Evolutionary conservation across 495 filamentous ascomycete species (phyloP), one percentile per base, ranked within the genome.

Genomic region (Endocarpon pusillum): DNA sequence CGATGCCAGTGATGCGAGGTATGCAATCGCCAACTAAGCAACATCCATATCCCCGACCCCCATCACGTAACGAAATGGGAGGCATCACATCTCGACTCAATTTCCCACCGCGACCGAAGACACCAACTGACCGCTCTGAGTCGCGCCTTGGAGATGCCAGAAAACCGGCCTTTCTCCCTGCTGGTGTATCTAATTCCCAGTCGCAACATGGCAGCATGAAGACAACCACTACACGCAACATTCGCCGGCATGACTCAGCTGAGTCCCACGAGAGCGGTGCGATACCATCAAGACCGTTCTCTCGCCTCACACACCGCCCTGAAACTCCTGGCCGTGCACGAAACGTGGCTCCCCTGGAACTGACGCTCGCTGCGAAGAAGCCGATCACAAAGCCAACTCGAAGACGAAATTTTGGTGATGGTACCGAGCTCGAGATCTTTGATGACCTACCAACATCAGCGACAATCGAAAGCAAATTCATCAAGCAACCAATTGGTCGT

Each of bases 381-480:
- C 73, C 74, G 18, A 55, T 94, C 25, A 81, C 67, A 39, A 74
- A 78, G 49, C 86, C 84, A 3, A 69, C 71, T 19, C 68, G 71
- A 24, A 65, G 72, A 36, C 72, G 76, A 20, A 73, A 82, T 46
- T 97, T 87, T 56, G 89, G 89, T 3, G 83, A 94, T 54, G 89
- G 89, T 15, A 80, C 69, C 24, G 89, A 97, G 51, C 58, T 97
- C 19, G 87, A 94, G 38, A 70, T 67, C 9, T 96, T 97, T 51
- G 89, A 96, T 44, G 89, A 97, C 56, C 59, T 97, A 32, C 91
- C 91, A 9, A 96, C 83, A 1, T 94, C 83, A 19, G 75, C 66
- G 3, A 69, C 77, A 26, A 70, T 73, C 12, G 89, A 97, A 50
- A 78, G 71, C 35, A 78, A 70, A 47, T 97, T 73, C 42, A 59